Evolutionary conservation across 192 early-diverging fungal species (phyloP), one percentile per base, ranked within the genome.

Genomic region (Coemansia sp.): DNA sequence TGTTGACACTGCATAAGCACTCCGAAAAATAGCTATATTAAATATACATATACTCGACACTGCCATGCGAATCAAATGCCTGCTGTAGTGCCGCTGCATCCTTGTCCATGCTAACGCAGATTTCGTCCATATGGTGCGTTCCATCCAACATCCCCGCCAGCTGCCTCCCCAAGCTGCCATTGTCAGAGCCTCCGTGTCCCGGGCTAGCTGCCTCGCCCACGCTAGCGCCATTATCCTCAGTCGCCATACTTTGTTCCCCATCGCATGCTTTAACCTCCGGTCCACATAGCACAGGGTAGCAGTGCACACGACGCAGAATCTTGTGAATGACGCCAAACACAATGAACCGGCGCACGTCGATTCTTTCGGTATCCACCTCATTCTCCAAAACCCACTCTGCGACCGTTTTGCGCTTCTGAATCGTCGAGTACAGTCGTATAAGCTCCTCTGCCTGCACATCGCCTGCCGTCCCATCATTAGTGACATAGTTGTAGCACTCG

Each of bases 311-410:
- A 53, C 89, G 88, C 8, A 99, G 61, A 60, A 97, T 84, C 2
- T 84, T 81, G 59, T 97, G 90, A 61, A 96, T 85, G 0, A 95
- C 86, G 3, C 95, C 97, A 86, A 94, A 99, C 0, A 93, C 83
- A 13, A 99, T 86, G 57, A 99, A 90, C 14, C 96, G 87, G 24
- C 95, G 82, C 48, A 93, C 85, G 74, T 98, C 95, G 50, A 96
- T 86, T 53, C 88, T 86, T 21, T 88, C 72, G 18, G 83, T 68
- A 7, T 76, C 57, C 1, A 93, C 83, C 45, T 87, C 76, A 58
- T 93, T 87, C 34, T 92, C 88, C 45, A 94, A 79, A 11, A 94
- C 85, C 94, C 95, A 97, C 62, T 94, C 88, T n/a, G 82, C 86
- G 0, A 99, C 85, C 2, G 92, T 90, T 23, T 85, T 62, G 1